Conservation (phyloP, 768 basidiomycete species). For the Auricularia cornea region DNA sequence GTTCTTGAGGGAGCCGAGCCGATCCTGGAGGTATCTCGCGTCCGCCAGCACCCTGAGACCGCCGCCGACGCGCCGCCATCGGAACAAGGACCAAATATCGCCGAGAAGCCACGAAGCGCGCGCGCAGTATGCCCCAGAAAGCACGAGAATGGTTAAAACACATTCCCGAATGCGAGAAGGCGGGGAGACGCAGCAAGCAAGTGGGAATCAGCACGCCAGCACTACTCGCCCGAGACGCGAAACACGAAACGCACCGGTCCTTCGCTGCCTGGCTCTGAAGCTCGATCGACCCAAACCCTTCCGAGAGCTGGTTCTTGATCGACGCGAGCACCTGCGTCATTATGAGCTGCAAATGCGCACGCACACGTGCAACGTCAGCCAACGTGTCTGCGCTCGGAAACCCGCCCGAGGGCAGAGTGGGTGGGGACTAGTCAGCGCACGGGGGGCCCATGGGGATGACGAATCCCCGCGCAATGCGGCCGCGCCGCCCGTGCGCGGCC, state of each 20-base stretch:
- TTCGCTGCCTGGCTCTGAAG: conserved; percentile 79
- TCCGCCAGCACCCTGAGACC: conserved; percentile 80
- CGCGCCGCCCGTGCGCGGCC: not conserved
- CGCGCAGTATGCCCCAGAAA: not conserved
- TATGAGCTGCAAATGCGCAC: conserved; percentile 49
- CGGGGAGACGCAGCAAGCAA: not conserved
- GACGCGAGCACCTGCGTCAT: conserved; percentile 93
- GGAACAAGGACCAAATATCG: not conserved
- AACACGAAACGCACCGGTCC: conserved; percentile 62
- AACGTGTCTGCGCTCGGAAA: not conserved
- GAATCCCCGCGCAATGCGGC: not conserved
- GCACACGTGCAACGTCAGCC: not conserved
- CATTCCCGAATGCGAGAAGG: not conserved
- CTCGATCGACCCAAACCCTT: conserved; percentile 78
- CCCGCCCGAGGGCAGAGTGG: not conserved
- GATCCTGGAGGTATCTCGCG: conserved; percentile 66
- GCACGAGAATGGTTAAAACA: not conserved
- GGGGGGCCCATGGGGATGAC: not conserved
- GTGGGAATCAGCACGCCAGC: not conserved
- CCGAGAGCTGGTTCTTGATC: conserved; percentile 82
- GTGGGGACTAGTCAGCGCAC: not conserved
- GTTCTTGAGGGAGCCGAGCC: conserved; percentile 66
- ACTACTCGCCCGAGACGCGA: not conserved
- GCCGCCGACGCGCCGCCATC: too few species aligned
- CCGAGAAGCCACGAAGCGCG: conserved; percentile 5